These are phyloP conservation scores for Verbena officinalis DNA, from an alignment of 257 asterid genomes.

Conservation along the genomic window DNA sequence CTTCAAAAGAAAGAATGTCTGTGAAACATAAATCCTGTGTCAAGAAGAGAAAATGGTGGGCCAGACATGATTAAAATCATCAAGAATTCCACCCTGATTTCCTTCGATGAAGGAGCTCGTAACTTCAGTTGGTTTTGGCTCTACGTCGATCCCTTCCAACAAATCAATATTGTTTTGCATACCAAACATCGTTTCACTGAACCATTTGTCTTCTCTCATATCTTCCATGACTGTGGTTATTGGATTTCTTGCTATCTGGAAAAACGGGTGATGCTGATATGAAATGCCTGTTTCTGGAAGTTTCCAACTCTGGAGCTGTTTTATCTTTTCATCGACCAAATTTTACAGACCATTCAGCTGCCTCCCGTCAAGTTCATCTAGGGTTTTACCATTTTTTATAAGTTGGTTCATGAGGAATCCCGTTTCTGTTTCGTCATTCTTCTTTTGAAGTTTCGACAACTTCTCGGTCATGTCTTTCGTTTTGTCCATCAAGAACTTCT, in stretches of 20 bases:
- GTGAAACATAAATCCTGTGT: constrained; percentile 18
- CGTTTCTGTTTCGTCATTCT: constrained; percentile 34
- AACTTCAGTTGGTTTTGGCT: constrained; percentile 21
- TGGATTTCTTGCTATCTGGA: constrained; percentile 1
- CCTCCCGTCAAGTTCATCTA: constrained; percentile 31
- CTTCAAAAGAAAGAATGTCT: not conserved
- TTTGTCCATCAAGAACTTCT: constrained; percentile 34
- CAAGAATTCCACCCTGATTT: constrained; percentile 29
- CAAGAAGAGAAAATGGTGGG: constrained; percentile 27
- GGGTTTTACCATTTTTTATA: constrained; percentile 25
- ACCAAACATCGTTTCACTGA: constrained; percentile 10
- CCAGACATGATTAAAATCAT: constrained; percentile 29
- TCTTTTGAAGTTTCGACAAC: constrained; percentile 24
- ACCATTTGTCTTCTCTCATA: constrained; percentile 28
- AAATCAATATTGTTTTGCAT: constrained; percentile 17
- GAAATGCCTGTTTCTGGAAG: no score
- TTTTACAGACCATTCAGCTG: constrained; percentile 35
- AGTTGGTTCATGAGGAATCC: constrained; percentile 38
- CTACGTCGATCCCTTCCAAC: constrained; percentile 1
- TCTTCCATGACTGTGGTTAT: constrained; percentile 7
- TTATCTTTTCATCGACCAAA: constrained; percentile 36
- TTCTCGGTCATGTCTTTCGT: constrained; percentile 23
- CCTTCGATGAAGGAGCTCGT: constrained; percentile 27
- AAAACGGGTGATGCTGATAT: no score
- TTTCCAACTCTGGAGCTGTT: constrained; percentile 20